Evolutionary conservation across 768 basidiomycete species (phyloP).

Genomic region (Boletus sp.): DNA sequence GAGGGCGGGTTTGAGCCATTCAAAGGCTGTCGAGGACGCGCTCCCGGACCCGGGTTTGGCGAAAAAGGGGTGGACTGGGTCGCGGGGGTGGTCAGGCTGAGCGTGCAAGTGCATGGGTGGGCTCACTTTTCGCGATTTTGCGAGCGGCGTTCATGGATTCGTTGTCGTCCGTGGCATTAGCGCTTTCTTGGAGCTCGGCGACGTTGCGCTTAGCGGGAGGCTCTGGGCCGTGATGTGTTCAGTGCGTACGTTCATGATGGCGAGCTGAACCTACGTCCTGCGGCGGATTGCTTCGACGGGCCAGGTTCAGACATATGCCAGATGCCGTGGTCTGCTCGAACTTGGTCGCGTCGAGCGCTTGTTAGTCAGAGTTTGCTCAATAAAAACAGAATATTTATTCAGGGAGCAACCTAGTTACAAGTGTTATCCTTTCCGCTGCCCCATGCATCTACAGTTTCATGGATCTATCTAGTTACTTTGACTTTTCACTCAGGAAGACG

Average conservation of each 20-base stretch:
- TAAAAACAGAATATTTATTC: slow-evolving; percentile 24
- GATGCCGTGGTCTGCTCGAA: no score
- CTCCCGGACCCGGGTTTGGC: slow-evolving; percentile 20
- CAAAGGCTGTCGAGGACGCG: slow-evolving; percentile 15
- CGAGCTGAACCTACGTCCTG: slow-evolving; percentile 13
- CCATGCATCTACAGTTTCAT: slow-evolving; percentile 13
- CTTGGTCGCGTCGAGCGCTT: neutral
- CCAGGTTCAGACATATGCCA: slow-evolving; percentile 15
- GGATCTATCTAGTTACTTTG: slow-evolving; percentile 12
- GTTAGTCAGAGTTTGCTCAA: neutral
- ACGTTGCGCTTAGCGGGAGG: slow-evolving; percentile 17
- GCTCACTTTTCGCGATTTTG: slow-evolving; percentile 31
- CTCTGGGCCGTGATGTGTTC: slow-evolving; percentile 2
- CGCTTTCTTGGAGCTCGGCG: slow-evolving; percentile 11
- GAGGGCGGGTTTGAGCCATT: slow-evolving; percentile 35
- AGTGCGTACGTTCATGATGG: neutral
- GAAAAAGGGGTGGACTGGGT: slow-evolving; percentile 46
- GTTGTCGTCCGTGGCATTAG: slow-evolving; percentile 15
- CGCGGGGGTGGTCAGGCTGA: neutral
- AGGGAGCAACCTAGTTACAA: slow-evolving; percentile 14
- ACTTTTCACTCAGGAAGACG: slow-evolving; percentile 83
- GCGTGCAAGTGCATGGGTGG: no score
- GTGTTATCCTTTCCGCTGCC: neutral
- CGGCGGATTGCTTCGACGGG: slow-evolving; percentile 1
- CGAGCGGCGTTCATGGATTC: slow-evolving; percentile 13